These are phyloP conservation scores for Beta lomatogona DNA, from an alignment of 179 eudicot genomes.

Conservation along the genomic window DNA sequence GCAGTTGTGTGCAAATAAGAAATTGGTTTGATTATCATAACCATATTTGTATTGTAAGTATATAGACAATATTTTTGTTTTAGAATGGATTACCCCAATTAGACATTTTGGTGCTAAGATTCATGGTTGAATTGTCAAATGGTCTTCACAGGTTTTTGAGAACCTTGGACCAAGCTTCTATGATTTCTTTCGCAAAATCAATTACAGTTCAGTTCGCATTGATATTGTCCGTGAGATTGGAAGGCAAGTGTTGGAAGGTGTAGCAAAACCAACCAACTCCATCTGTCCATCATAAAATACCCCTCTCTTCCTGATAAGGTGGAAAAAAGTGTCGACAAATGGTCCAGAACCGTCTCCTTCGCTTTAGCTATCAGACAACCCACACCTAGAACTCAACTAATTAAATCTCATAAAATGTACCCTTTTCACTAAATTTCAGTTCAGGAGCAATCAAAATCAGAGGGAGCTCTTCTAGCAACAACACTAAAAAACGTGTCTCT, in stretches of 20 bases:
- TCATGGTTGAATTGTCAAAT: slow-evolving; percentile 70
- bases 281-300: too few relatives aligned
- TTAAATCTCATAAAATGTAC: too few relatives aligned
- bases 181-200: slow-evolving; percentile 98
- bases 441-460: too few relatives aligned
- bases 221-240: slow-evolving; percentile 99
- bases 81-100: slow-evolving; percentile 74
- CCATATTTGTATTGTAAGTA: slow-evolving; percentile 99
- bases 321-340: too few relatives aligned
- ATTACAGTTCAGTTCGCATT: slow-evolving; percentile 95
- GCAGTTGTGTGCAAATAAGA: slow-evolving; percentile 99
- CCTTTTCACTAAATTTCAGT: too few relatives aligned
- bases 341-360: too few relatives aligned
- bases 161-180: slow-evolving; percentile 99
- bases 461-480: too few relatives aligned
- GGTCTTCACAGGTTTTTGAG: slow-evolving; percentile 99
- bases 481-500: too few relatives aligned
- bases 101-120: slow-evolving; percentile 59
- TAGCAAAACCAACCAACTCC: slow-evolving; percentile 41
- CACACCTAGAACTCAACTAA: too few relatives aligned
- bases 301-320: too few relatives aligned
- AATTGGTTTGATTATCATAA: slow-evolving; percentile 99
- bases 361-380: too few relatives aligned
- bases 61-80: slow-evolving; percentile 44
- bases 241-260: slow-evolving; percentile 97